Evolutionary conservation across 2,329 filamentous ascomycete genomes (phyloP), one percentile per base, ranked within the genome.

Genomic region (Curvularia spicifera): DNA sequence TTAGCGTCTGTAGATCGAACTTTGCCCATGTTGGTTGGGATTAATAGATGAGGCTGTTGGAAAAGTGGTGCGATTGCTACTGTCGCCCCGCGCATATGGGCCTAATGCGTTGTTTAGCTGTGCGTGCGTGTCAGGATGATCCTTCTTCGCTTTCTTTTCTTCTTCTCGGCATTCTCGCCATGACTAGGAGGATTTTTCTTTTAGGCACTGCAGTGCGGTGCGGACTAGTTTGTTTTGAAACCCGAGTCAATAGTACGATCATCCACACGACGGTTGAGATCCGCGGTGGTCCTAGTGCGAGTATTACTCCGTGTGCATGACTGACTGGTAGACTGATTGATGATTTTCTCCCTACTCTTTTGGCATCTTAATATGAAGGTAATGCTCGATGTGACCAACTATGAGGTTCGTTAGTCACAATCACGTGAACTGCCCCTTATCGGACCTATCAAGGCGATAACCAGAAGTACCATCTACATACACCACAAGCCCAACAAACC

Each of bases 401-500:
- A 31, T 9, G 33, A 61, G 51, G 39, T 51, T 18, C 29, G 28
- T 26, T 35, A 55, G 22, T 58, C 51, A 33, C 20, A 20, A 51
- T 61, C 58, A 58, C 58, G 58, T 61, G 51, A 28, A 40, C 8
- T 50, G 39, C 49, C 18, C 13, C 55, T 61, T 61, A 61, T 61
- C 58, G 51, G 31, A 18, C 12, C 12, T 35, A n/a, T 6, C 18
- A 20, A 29, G 8, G 40, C 48, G 53, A 51, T 45, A 43, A 46
- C 31, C 10, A 8, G n/a, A 37, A 20, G 4, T 48, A 24, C 28
- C 18, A 29, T 46, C 20, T n/a, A n/a, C 29, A 12, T 15, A 35
- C 9, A n/a, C 12, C 44, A 33, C n/a, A 46, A 18, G 18, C 28
- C 29, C 18, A 24, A 43, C 40, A 26, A 6, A 22, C 45, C 7